Percentiles rank a stretch among this genome's conserved stretches.
Conservation (phyloP, 805 yeast genomes). For the Cyberlindnera nakhonratchasimensis region DNA sequence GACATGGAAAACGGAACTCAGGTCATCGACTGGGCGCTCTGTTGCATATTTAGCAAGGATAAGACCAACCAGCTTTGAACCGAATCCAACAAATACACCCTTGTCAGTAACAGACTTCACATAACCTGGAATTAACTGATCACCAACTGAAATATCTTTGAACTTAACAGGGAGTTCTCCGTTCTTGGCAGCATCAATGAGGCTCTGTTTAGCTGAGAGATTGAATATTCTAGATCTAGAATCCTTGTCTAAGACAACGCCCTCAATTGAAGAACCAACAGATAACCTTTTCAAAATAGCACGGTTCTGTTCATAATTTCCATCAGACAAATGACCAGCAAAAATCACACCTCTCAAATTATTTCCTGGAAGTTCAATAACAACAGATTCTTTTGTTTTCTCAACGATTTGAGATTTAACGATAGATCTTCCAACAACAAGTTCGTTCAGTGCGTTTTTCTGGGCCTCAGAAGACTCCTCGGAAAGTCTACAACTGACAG, state of each 20-base stretch:
- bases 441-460: conserved; percentile 44
- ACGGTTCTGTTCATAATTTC: conserved; percentile 69
- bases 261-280: conserved; percentile 58
- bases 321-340: conserved; percentile 75
- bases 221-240: conserved; percentile 55
- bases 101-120: conserved; percentile 71
- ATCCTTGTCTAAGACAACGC: conserved; percentile 67
- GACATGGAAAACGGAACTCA: conserved; percentile 49
- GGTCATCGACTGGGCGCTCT: conserved; percentile 48
- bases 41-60: conserved; percentile 72
- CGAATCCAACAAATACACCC: conserved; percentile 84
- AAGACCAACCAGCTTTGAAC: conserved; percentile 76
- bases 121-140: conserved; percentile 60
- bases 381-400: conserved; percentile 67
- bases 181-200: conserved; percentile 60
- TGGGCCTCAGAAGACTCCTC: conserved; percentile 42
- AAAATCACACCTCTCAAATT: conserved; percentile 66
- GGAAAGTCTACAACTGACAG: conserved; percentile 73
- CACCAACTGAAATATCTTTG: conserved; percentile 52
- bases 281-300: conserved; percentile 56
- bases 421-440: conserved; percentile 61
- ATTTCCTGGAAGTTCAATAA: conserved; percentile 51
- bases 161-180: conserved; percentile 54
- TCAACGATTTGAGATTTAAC: conserved; percentile 62
- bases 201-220: conserved; percentile 59